phyloP scores from a whole-genome alignment of 2,329 filamentous ascomycete genomes.

The Falciphora oryzae region DNA sequence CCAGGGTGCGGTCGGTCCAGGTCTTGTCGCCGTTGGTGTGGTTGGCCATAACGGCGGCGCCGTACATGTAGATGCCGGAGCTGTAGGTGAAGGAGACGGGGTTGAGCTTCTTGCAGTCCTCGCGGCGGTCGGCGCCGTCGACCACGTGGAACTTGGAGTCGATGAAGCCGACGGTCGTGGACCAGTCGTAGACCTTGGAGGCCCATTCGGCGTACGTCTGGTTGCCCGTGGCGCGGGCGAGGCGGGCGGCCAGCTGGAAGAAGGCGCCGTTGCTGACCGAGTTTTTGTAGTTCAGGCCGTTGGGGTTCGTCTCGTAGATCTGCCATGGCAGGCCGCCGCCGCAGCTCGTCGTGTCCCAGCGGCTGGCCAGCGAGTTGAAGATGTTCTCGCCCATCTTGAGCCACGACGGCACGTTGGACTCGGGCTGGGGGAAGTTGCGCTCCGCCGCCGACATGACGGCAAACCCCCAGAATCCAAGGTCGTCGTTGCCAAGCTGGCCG shows the following conservation, averaged over 20 bases:
- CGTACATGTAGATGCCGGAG: slow-evolving; percentile 60
- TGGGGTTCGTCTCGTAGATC: slow-evolving; percentile 67
- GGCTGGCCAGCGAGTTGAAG: slow-evolving; percentile 62
- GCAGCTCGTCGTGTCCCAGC: slow-evolving; percentile 66
- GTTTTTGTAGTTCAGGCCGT: slow-evolving; percentile 80
- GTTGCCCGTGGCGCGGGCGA: slow-evolving; percentile 65
- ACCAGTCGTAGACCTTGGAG: slow-evolving; percentile 62
- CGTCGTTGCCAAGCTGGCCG: slow-evolving; percentile 65
- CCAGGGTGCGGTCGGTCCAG: slow-evolving; percentile 48
- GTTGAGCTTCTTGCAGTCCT: slow-evolving; percentile 49
- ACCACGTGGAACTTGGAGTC: slow-evolving; percentile 48
- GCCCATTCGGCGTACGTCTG: slow-evolving; percentile 63
- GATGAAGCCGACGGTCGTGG: slow-evolving; percentile 49
- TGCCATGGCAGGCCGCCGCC: slow-evolving; percentile 75
- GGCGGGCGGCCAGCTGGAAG: slow-evolving; percentile 72
- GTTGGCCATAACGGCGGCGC: slow-evolving; percentile 59
- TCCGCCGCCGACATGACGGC: slow-evolving; percentile 64
- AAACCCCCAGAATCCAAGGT: slow-evolving; percentile 70
- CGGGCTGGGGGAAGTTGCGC: slow-evolving; percentile 58
- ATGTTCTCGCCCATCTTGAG: slow-evolving; percentile 62
- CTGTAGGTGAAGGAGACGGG: slow-evolving; percentile 59
- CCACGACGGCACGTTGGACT: slow-evolving; percentile 54
- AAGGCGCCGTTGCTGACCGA: slow-evolving; percentile 75
- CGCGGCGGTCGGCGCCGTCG: slow-evolving; percentile 53
- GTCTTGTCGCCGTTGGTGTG: slow-evolving; percentile 40